Conservation (phyloP, 176 grass and related monocot genomes). For the Oryza rufipogon region DNA sequence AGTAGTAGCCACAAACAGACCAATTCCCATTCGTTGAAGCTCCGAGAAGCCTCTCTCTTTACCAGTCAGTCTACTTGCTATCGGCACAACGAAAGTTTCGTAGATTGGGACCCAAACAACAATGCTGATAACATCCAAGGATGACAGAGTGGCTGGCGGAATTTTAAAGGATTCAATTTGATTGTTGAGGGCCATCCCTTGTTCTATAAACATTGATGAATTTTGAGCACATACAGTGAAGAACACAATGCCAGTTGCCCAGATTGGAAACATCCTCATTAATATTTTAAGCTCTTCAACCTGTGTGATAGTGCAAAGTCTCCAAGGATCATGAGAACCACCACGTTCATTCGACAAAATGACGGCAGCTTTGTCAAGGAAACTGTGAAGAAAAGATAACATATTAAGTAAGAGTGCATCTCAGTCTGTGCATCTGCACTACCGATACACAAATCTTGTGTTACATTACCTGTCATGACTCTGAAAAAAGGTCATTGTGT, state of each 20-base stretch:
- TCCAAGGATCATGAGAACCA: conserved; percentile 63
- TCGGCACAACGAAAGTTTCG: conserved; percentile 71
- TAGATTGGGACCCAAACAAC: conserved; percentile 72
- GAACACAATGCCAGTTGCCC: conserved; percentile 83
- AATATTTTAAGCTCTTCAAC: conserved; percentile 88
- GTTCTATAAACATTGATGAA: conserved; percentile 79
- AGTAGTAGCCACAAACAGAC: conserved; percentile 72
- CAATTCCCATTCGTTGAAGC: conserved; percentile 74
- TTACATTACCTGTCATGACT: conserved; percentile 31
- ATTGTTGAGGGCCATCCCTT: conserved; percentile 72
- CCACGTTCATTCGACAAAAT: conserved; percentile 37
- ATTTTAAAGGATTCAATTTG: conserved; percentile 59
- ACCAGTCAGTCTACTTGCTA: conserved; percentile 68
- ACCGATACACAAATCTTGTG: background rate
- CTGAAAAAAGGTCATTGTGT: conserved; percentile 39
- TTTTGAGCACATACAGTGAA: conserved; percentile 75
- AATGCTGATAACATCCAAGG: conserved; percentile 71
- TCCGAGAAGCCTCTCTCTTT: conserved; percentile 84
- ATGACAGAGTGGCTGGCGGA: conserved; percentile 74
- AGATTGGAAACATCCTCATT: conserved; percentile 80
- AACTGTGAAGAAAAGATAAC: conserved; percentile 50
- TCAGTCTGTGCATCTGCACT: background rate
- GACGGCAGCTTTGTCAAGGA: conserved; percentile 80
- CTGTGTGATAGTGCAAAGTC: conserved; percentile 80
- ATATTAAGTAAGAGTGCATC: conserved; percentile 13